These are phyloP conservation scores for Mucor velutinosus DNA, from an alignment of 371 early-diverging fungal species.

Conservation along the genomic window DNA sequence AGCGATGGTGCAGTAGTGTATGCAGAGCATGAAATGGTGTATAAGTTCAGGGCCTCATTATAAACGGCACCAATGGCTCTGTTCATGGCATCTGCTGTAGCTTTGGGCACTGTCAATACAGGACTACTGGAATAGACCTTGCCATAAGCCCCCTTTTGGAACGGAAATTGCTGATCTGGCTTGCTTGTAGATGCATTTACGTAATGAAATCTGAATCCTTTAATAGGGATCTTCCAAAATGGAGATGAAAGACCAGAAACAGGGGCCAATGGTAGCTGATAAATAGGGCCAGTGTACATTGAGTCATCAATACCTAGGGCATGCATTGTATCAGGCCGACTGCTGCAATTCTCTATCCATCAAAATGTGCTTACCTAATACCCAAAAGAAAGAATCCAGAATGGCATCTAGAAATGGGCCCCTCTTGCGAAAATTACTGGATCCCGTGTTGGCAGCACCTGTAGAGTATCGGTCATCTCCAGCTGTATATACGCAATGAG, in stretches of 20 bases:
- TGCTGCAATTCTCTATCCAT: neutral
- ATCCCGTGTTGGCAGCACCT: conserved; percentile 22
- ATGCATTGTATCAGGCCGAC: neutral
- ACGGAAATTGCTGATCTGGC: neutral
- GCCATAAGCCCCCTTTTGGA: conserved; percentile 14
- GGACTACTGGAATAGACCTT: conserved; percentile 31
- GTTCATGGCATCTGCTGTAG: conserved; percentile 25
- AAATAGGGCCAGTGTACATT: conserved; percentile 25
- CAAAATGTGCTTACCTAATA: conserved; percentile 8
- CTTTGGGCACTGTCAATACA: conserved; percentile 21
- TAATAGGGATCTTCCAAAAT: conserved; percentile 36
- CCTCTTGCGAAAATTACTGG: conserved; percentile 26
- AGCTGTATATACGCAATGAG: conserved; percentile 5
- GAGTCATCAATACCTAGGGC: conserved; percentile 20
- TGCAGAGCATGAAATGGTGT: conserved; percentile 25
- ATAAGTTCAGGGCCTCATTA: conserved; percentile 10
- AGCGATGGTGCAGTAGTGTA: conserved; percentile 15
- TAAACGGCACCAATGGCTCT: conserved; percentile 22
- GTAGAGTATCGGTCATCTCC: conserved; percentile 30
- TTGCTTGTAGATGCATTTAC: neutral
- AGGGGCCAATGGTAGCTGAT: conserved; percentile 20
- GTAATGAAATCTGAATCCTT: conserved; percentile 13
- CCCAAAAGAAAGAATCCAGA: conserved; percentile 6
- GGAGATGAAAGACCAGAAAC: conserved; percentile 20
- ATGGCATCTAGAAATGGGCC: neutral